Base-by-base conservation (phyloP, 2,329 filamentous ascomycete genomes). In the Aureobasidium sp. region DNA sequence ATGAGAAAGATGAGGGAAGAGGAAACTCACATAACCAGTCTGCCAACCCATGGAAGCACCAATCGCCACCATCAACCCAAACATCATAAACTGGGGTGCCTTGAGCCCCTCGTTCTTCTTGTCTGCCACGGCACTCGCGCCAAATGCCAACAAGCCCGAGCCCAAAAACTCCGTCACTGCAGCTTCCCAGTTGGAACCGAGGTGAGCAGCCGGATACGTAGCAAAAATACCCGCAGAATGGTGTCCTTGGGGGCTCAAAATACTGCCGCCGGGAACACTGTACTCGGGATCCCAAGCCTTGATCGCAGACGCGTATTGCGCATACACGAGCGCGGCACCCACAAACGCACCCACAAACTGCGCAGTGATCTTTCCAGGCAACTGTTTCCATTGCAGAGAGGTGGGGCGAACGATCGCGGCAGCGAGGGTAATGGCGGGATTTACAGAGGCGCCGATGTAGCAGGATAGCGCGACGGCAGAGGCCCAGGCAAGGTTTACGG, bases 1-100 rank as follows among this genome's bases (percentile, higher is more conserved):
- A 25, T 25, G 21, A n/a, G 8, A 46, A 29, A 38, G 19, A 42
- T 21, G 17, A 42, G 23, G 13, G 23, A 19, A 3, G 13, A 54
- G 23, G 29, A 17, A n/a, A 57, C 55, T 49, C n/a, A 59, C 55
- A 27, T 60, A 60, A 23, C 58, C 58, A 46, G 58, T 60, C n/a
- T 60, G 58, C 58, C 58, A 60, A 15, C 58, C 58, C 38, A 60
- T 37, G 3, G 49, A 35, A 42, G 58, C 58, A 23, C 58, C 58
- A 38, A 60, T 60, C 10, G 40, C 38, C 8, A 60, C 29, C 49
- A 60, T 47, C 19, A 60, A 17, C 0, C 17, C 38, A 49, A 60
- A 60, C 38, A 55, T 40, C 19, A 19, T 27, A 9, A 60, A 55
- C 4, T 53, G 46, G 3, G 40, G 29, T 31, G 58, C 38, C 11